phyloP scores from a whole-genome alignment of 352 stramenopile genomes.

The Globisporangium irregulare region DNA sequence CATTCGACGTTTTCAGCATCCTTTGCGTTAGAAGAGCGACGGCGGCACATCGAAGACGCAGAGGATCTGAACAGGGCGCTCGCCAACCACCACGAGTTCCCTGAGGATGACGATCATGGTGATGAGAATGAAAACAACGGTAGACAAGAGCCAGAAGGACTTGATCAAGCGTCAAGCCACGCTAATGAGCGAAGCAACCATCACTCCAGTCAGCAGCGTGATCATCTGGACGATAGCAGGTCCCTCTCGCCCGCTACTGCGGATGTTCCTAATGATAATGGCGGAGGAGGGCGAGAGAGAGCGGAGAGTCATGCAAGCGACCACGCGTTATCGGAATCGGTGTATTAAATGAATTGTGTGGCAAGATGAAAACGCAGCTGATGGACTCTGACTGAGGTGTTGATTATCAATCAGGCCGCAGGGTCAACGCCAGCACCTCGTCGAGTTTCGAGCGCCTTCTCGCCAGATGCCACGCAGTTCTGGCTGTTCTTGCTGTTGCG shows the following conservation, averaged over 20 bases:
- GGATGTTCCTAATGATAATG: background rate
- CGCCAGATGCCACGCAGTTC: background rate
- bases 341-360: conserved; percentile 11
- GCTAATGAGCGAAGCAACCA: background rate
- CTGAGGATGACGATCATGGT: background rate
- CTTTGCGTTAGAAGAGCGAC: conserved; percentile 5
- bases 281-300: conserved; percentile 1
- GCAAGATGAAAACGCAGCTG: background rate
- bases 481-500: background rate
- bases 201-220: background rate
- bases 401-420: background rate
- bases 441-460: background rate
- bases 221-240: background rate
- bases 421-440: background rate
- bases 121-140: background rate
- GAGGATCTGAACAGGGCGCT: conserved; percentile 4
- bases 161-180: background rate
- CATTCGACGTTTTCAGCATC: conserved; percentile 15
- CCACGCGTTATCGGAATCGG: conserved; percentile 15
- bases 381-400: background rate
- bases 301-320: background rate
- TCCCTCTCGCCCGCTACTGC: background rate
- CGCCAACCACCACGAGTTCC: conserved; percentile 3
- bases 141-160: background rate
- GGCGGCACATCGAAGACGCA: background rate